These are phyloP conservation scores for Clathrus columnatus DNA, from an alignment of 768 basidiomycete species.

Conservation along the genomic window DNA sequence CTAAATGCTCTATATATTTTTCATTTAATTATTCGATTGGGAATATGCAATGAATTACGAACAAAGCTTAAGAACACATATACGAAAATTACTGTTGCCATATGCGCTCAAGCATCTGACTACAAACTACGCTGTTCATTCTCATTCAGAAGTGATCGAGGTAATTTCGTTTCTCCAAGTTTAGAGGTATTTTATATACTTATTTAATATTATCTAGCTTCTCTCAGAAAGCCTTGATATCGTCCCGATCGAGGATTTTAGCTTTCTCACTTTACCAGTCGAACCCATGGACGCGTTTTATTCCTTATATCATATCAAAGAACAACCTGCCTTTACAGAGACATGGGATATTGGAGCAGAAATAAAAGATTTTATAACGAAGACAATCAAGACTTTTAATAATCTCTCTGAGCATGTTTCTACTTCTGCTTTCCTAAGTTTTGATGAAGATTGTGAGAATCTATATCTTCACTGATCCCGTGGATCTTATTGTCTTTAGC, in stretches of 20 bases:
- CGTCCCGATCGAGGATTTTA: conserved; percentile 42
- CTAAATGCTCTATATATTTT: neutral
- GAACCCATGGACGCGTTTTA: conserved; percentile 46
- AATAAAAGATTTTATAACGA: conserved; percentile 14
- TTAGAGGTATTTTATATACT: neutral
- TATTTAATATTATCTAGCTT: conserved; percentile 26
- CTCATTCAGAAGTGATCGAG: conserved; percentile 39
- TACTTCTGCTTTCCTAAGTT: neutral
- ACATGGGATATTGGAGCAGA: conserved; percentile 27
- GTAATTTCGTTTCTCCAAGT: conserved; percentile 20
- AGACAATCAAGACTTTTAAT: neutral
- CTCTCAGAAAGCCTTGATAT: conserved; percentile 30
- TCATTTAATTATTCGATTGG: neutral
- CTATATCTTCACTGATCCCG: neutral
- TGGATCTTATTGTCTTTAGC: conserved; percentile 1
- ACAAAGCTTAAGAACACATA: conserved; percentile 31
- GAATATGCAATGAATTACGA: conserved; percentile 33
- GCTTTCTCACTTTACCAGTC: conserved; percentile 40
- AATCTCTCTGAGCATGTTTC: neutral
- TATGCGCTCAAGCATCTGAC: conserved; percentile 49
- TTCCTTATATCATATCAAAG: conserved; percentile 24
- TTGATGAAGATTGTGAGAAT: conserved; percentile 1
- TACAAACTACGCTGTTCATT: conserved; percentile 45
- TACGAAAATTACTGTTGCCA: conserved; percentile 43
- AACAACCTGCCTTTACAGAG: conserved; percentile 37